Percentiles rank a stretch among this genome's conserved stretches.
Conservation (phyloP, 306 rosid genomes). For the Amphicarpaea edgeworthii region DNA sequence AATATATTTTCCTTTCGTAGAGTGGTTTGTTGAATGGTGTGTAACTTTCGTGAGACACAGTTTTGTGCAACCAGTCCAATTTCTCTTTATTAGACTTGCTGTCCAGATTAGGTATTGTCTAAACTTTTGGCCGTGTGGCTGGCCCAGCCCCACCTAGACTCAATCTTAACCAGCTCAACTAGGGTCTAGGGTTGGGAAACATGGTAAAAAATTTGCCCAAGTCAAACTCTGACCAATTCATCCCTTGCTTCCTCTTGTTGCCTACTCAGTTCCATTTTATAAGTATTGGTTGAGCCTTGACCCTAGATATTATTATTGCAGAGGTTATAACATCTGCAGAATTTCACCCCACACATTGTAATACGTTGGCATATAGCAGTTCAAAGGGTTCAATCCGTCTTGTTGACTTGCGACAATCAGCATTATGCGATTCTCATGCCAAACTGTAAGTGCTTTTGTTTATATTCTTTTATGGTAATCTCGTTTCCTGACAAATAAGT, state of each 20-base stretch:
- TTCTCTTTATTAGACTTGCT: constrained; percentile 9
- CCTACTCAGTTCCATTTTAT: constrained; percentile 13
- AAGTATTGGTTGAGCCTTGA: constrained; percentile 37
- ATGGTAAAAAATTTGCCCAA: not conserved
- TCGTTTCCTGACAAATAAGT: constrained; percentile 18
- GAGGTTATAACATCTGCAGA: constrained; percentile 99
- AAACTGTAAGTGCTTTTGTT: constrained; percentile 70
- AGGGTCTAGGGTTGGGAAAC: not conserved
- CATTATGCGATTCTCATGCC: constrained; percentile 94
- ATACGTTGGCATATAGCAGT: constrained; percentile 95
- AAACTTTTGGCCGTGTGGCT: not conserved
- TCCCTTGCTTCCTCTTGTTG: constrained; percentile 14
- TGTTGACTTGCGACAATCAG: constrained; percentile 96
- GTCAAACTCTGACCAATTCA: not conserved
- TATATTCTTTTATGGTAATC: constrained; percentile 6
- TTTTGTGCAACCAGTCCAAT: not conserved
- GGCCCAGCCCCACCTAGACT: not conserved
- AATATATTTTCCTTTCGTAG: not conserved
- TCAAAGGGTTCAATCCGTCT: constrained; percentile 98
- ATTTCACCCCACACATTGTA: constrained; percentile 96
- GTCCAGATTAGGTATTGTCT: constrained; percentile 16
- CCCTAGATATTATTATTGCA: constrained; percentile 53
- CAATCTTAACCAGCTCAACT: not conserved
- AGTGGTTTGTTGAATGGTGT: not conserved
- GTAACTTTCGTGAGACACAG: not conserved